Percentiles rank a stretch among this genome's conserved stretches.
phyloP scores from a whole-genome alignment of 176 grass and related monocot species.

The Miscanthus lutarioriparius region DNA sequence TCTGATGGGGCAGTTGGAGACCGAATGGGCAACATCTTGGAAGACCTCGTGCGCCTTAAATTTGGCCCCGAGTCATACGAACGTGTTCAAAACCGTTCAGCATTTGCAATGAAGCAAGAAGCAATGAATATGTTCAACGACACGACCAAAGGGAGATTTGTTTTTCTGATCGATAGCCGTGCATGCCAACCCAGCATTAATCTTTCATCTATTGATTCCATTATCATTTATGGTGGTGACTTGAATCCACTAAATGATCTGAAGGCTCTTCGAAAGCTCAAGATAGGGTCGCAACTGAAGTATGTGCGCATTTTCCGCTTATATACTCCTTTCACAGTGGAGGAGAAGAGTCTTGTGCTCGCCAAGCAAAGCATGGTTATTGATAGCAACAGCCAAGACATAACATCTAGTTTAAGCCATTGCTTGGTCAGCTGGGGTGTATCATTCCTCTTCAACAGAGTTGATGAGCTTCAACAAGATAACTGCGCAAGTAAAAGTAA shows the following conservation, averaged over 20 bases:
- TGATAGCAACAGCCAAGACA: constrained; percentile 45
- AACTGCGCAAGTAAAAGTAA: constrained; percentile 33
- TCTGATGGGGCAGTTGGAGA: constrained; percentile 54
- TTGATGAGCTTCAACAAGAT: constrained; percentile 57
- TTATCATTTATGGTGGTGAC: constrained; percentile 78
- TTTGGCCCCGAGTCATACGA: constrained; percentile 75
- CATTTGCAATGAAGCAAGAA: constrained; percentile 42
- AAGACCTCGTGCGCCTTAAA: constrained; percentile 61
- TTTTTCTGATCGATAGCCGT: constrained; percentile 69
- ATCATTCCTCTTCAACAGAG: constrained; percentile 49
- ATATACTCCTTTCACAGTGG: constrained; percentile 74
- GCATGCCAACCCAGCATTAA: constrained; percentile 78
- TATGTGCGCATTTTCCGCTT: constrained; percentile 61
- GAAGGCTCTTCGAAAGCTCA: constrained; percentile 59
- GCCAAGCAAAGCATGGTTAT: constrained; percentile 60
- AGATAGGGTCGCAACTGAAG: constrained; percentile 45
- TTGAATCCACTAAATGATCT: constrained; percentile 81
- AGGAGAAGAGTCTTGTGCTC: constrained; percentile 67
- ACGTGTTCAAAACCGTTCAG: constrained; percentile 46
- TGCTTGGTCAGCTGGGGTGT: constrained; percentile 81
- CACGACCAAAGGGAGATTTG: constrained; percentile 63
- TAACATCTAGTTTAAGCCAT: constrained; percentile 48
- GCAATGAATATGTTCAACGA: constrained; percentile 80
- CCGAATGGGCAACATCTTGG: constrained; percentile 62
- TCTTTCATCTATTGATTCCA: constrained; percentile 62